Evolutionary conservation across 2,329 filamentous ascomycete species (phyloP).

Genomic region (Pezicula rhizophila): DNA sequence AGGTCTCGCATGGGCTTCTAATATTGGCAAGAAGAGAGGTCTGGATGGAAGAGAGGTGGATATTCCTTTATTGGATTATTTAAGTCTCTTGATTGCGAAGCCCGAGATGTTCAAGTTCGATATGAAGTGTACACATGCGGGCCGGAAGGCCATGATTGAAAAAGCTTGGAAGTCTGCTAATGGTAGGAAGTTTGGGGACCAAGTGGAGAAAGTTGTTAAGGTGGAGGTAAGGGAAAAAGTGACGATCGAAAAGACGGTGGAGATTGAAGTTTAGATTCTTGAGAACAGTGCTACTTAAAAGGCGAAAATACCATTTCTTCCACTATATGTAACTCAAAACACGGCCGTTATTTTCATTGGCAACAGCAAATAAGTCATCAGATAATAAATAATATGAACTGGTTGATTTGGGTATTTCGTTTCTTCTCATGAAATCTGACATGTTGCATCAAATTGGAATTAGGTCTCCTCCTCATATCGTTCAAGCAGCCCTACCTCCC

Average conservation of each 20-base stretch:
- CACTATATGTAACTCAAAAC: no score
- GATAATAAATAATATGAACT: no score
- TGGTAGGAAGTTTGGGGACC: neutral
- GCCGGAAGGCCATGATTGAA: constrained; percentile 33
- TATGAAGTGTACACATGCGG: constrained; percentile 35
- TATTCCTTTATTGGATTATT: constrained; percentile 14
- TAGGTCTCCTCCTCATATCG: constrained; percentile 34
- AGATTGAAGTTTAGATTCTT: neutral
- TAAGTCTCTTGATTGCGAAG: constrained; percentile 38
- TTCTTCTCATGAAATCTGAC: neutral
- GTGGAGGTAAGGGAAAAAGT: no score
- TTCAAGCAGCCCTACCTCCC: constrained; percentile 59
- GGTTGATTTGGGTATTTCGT: no score
- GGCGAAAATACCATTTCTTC: no score
- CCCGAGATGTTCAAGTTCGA: constrained; percentile 40
- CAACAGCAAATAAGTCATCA: no score
- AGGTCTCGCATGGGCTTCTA: constrained; percentile 43
- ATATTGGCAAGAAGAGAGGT: constrained; percentile 27
- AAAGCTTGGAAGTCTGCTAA: constrained; percentile 11
- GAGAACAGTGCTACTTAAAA: neutral
- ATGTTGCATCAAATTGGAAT: neutral
- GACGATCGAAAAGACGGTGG: neutral
- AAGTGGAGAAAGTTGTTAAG: neutral
- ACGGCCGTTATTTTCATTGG: no score
- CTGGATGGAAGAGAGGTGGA: constrained; percentile 12